Evolutionary conservation across 1,284 basidiomycete genomes (phyloP).

Genomic region (Austroboletus novae-zelandiae): DNA sequence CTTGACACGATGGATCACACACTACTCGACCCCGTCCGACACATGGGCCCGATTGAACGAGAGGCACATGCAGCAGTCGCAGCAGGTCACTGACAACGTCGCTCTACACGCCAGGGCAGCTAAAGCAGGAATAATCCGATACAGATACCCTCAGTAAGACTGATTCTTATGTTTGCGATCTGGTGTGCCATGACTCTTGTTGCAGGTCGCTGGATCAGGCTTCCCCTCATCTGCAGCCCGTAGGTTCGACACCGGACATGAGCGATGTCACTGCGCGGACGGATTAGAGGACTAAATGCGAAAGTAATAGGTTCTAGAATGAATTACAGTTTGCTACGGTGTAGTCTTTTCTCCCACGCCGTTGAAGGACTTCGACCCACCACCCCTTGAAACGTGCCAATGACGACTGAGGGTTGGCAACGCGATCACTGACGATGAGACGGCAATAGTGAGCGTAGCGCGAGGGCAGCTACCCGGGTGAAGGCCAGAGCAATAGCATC

Average conservation of each 20-base stretch:
- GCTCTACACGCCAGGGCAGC: constrained; percentile 50
- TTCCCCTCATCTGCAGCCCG: constrained; percentile 31
- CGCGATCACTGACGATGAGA: too few relatives aligned
- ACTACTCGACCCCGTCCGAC: constrained; percentile 48
- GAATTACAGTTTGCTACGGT: too few relatives aligned
- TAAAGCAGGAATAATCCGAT: constrained; percentile 54
- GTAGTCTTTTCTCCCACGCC: too few relatives aligned
- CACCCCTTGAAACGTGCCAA: too few relatives aligned
- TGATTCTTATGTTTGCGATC: background rate
- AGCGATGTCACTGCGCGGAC: constrained; percentile 13
- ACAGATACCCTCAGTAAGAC: constrained; percentile 69
- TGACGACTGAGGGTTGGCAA: too few relatives aligned
- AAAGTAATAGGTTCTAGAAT: too few relatives aligned
- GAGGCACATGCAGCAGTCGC: constrained; percentile 52
- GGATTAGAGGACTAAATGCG: constrained; percentile 12
- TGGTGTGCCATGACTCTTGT: background rate
- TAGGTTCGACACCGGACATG: constrained; percentile 25
- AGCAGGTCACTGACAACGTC: constrained; percentile 43
- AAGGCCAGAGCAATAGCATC: too few relatives aligned
- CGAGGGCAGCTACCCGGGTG: too few relatives aligned
- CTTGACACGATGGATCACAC: constrained; percentile 60
- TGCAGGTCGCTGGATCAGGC: constrained; percentile 30
- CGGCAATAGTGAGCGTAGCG: too few relatives aligned
- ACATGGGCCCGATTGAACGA: constrained; percentile 53
- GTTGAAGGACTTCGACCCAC: too few relatives aligned